phyloP scores from a whole-genome alignment of 78 protist genomes.

The Guillardia theta region DNA sequence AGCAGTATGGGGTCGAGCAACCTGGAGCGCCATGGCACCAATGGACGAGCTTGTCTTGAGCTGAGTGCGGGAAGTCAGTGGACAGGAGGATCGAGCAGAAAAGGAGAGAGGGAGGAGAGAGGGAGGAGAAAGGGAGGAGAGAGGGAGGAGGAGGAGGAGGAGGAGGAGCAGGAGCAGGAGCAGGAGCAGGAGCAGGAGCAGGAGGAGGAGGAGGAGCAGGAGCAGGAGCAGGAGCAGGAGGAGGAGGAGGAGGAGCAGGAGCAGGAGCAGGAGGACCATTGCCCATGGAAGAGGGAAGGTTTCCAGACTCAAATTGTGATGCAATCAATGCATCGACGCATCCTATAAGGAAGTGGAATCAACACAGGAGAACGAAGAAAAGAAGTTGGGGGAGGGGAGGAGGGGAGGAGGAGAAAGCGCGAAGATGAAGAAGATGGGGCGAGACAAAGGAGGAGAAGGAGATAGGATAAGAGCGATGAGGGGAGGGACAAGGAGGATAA shows the following conservation, averaged over 20 bases:
- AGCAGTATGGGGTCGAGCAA: no score
- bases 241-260: background rate
- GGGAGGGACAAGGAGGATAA: no score
- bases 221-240: slow-evolving; percentile 3
- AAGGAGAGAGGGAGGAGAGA: no score
- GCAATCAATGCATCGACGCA: background rate
- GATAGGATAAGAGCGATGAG: no score
- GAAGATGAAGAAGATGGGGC: no score
- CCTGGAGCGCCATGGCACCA: slow-evolving; percentile 33
- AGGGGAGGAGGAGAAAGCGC: no score
- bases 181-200: background rate
- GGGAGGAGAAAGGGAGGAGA: background rate
- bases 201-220: slow-evolving; percentile 20
- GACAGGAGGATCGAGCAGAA: no score
- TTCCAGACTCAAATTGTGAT: background rate
- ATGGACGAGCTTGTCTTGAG: background rate
- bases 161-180: slow-evolving; percentile 15
- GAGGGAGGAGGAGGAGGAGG: background rate
- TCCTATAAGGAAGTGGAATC: no score
- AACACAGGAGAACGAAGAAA: no score
- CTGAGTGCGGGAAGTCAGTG: background rate
- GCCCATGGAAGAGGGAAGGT: background rate
- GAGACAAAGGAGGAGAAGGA: no score
- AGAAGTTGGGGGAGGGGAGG: no score
- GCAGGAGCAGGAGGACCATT: background rate